Base-by-base conservation (phyloP, 2,329 filamentous ascomycete genomes). In the Pseudocercospora eumusae region DNA sequence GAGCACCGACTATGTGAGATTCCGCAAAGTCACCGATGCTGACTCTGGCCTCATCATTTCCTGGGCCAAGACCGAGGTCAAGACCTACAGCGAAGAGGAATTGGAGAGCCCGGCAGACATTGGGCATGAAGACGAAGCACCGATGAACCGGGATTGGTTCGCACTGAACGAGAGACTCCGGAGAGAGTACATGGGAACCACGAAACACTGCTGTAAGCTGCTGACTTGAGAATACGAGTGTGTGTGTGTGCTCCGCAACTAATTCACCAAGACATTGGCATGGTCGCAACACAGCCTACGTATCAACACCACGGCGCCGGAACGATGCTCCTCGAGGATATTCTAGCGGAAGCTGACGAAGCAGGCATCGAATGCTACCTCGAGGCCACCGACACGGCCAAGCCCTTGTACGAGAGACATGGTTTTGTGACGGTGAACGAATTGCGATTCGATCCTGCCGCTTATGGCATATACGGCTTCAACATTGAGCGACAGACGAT, bases 231-330 rank as follows among this genome's bases (percentile, higher is more conserved):
- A n/a, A 54, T 13, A 21, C 52, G 52, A 40, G 44, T 25, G 28
- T 42, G 23, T 9, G 52, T 27, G 44, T 25, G 28, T 42, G 23
- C 6, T 20, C 31, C 18, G 23, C 45, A 27, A 58, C 52, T 59
- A 44, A 57, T 42, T 27, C 6, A 10, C 31, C 6, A 59, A 74
- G 71, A 74, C 49, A 67, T 74, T 58, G 70, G 69, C 64, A 74
- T 75, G 66, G 68, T 78, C 28, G 71, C 69, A 9, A 80, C 78
- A 25, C 73, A 78, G 64, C 78, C 78, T 0, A 71, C 73, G 1
- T 73, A 80, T 47, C 78, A 79, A 33, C 69, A 77, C 15, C 74
- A 75, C 15, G 79, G 79, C 1, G 79, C 78, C 9, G 79, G 72
- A 7, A 74, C 64, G 3, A 71, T 80, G 64, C 67, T 81, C 36